Evolutionary conservation across 305 asterid genomes (phyloP).

Genomic region (Rubia peregrina): DNA sequence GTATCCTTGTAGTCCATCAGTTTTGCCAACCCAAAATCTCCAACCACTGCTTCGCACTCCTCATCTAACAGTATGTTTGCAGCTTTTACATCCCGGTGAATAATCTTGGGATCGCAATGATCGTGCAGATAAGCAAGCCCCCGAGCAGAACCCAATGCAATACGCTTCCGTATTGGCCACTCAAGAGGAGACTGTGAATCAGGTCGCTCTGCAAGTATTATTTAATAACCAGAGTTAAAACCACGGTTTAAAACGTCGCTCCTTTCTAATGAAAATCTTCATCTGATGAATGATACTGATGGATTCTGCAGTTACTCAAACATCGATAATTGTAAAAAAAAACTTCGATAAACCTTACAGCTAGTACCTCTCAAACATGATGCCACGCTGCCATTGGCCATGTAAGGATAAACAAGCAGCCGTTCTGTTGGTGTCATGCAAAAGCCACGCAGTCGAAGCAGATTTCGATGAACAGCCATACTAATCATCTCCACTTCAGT

Average conservation of each 20-base stretch:
- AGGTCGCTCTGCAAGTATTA: constrained; percentile 38
- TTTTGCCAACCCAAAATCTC: constrained; percentile 83
- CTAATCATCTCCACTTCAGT: constrained; percentile 84
- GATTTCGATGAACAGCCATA: constrained; percentile 75
- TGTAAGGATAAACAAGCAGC: constrained; percentile 75
- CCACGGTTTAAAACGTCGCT: not conserved
- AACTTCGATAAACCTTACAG: constrained; percentile 5
- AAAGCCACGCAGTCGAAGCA: constrained; percentile 78
- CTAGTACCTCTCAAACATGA: constrained; percentile 70
- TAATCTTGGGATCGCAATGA: constrained; percentile 76
- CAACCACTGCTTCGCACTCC: constrained; percentile 82
- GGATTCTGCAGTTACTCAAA: not conserved
- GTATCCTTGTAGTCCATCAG: constrained; percentile 87
- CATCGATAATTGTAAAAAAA: not conserved
- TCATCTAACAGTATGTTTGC: constrained; percentile 74
- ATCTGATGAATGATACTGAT: no score
- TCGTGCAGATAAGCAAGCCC: constrained; percentile 88
- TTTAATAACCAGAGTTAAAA: constrained; percentile 8
- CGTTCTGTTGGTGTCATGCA: constrained; percentile 86
- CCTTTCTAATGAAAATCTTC: not conserved
- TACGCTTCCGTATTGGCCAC: constrained; percentile 57
- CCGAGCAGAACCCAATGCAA: constrained; percentile 72
- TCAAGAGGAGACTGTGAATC: constrained; percentile 49
- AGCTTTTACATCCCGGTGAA: constrained; percentile 86
- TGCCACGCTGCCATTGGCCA: constrained; percentile 86